Evolutionary conservation across 495 filamentous ascomycete genomes (phyloP).

Genomic region (Aspergillus avenaceus): DNA sequence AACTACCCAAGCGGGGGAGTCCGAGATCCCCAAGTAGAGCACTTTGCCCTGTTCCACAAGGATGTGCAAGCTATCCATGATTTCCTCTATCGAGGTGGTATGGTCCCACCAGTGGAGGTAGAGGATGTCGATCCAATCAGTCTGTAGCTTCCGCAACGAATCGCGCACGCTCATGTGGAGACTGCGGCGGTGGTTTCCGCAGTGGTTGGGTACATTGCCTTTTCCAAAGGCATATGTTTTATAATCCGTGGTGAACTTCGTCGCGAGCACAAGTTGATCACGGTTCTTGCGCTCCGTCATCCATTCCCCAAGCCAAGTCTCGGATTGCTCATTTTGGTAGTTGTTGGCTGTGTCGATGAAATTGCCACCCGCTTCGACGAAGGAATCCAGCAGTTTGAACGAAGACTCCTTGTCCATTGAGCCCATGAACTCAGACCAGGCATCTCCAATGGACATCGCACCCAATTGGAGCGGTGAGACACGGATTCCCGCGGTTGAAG

Average conservation of each 20-base stretch:
- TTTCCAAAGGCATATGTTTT: constrained; percentile 26
- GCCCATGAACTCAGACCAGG: constrained; percentile 47
- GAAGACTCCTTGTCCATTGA: constrained; percentile 42
- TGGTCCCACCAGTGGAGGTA: constrained; percentile 63
- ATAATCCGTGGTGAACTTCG: constrained; percentile 57
- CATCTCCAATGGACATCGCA: constrained; percentile 59
- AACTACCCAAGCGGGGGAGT: constrained; percentile 63
- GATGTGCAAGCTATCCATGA: constrained; percentile 57
- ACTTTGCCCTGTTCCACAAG: constrained; percentile 57
- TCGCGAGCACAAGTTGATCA: constrained; percentile 69
- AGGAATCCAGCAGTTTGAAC: constrained; percentile 52
- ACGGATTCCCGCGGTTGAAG: constrained; percentile 53
- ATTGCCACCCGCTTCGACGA: constrained; percentile 45
- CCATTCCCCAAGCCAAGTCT: constrained; percentile 54
- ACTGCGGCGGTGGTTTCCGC: constrained; percentile 52
- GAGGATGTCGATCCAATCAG: constrained; percentile 60
- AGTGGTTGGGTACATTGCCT: constrained; percentile 48
- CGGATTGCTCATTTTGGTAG: constrained; percentile 49
- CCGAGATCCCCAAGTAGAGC: constrained; percentile 59
- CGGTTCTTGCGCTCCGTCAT: constrained; percentile 48
- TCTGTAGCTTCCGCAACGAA: constrained; percentile 57
- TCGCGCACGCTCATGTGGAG: constrained; percentile 52
- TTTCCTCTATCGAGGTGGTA: constrained; percentile 53
- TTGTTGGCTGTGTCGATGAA: constrained; percentile 53
- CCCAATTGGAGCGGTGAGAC: constrained; percentile 60